A percentile compares a stretch with the other conserved stretches of the same genome.
phyloP scores from a whole-genome alignment of 1,284 basidiomycete species.

The Puccinia horiana region DNA sequence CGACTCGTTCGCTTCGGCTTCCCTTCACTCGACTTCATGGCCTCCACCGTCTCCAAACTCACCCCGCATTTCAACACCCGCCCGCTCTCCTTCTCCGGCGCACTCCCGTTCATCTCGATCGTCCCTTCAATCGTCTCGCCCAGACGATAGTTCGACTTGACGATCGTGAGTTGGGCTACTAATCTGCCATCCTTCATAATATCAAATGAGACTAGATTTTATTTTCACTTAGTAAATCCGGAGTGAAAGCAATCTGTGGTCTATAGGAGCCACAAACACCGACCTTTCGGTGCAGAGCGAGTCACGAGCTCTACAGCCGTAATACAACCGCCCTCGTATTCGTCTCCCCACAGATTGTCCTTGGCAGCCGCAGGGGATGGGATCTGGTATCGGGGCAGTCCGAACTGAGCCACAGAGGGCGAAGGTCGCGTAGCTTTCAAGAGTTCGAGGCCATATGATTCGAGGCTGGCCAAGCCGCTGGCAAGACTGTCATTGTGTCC shows the following conservation, averaged over 20 bases:
- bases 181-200: constrained; percentile 84
- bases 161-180: constrained; percentile 84
- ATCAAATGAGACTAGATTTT: constrained; percentile 76
- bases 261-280: constrained; percentile 51
- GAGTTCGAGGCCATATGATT: constrained; percentile 1
- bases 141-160: constrained; percentile 81
- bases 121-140: constrained; percentile 85
- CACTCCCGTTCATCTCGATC: constrained; percentile 70
- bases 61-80: constrained; percentile 68
- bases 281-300: constrained; percentile 81
- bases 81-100: neutral
- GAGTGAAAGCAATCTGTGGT: neutral
- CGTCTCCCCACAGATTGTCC: neutral
- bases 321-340: constrained; percentile 67
- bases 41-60: constrained; percentile 79
- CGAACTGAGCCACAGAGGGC: neutral
- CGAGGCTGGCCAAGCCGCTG: neutral
- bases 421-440: neutral
- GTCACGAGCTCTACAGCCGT: constrained; percentile 88
- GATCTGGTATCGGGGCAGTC: too few species aligned
- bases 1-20: constrained; percentile 57
- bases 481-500: neutral
- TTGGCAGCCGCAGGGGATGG: neutral
- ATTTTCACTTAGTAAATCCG: neutral
- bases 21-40: constrained; percentile 65